Evolutionary conservation across 352 stramenopile genomes (phyloP).

Genomic region (Phytophthora fragariae): DNA sequence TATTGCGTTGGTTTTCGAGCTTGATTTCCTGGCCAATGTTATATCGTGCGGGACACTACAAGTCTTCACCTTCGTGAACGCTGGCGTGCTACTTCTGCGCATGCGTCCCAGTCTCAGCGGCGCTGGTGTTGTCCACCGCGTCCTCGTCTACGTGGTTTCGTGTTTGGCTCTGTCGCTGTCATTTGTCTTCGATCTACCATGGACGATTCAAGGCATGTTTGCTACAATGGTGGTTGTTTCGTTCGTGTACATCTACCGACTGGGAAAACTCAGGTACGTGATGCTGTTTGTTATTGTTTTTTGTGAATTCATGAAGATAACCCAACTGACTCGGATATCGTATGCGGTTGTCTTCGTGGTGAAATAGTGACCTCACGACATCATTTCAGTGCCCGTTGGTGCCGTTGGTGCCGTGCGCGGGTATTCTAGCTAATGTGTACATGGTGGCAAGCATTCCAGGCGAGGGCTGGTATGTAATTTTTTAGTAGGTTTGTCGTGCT

Average conservation of each 20-base stretch:
- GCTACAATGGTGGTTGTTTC: constrained; percentile 44
- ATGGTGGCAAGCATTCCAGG: constrained; percentile 69
- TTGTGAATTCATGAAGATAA: not conserved
- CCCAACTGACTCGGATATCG: not conserved
- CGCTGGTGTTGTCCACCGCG: constrained; percentile 52
- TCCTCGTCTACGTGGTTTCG: constrained; percentile 67
- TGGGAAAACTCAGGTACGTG: constrained; percentile 66
- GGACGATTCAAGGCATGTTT: constrained; percentile 48
- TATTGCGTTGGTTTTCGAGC: constrained; percentile 90
- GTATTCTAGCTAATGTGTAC: constrained; percentile 73
- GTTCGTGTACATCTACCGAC: constrained; percentile 60
- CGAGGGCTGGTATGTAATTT: constrained; percentile 55
- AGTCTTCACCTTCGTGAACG: constrained; percentile 95
- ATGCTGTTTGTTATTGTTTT: constrained; percentile 2
- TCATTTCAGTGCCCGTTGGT: constrained; percentile 73
- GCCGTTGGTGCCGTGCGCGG: constrained; percentile 62
- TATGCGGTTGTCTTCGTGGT: not conserved
- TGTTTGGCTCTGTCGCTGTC: constrained; percentile 73
- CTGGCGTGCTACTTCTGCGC: constrained; percentile 87
- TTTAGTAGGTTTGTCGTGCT: not conserved
- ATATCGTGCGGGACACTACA: constrained; percentile 93
- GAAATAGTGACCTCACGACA: constrained; percentile 32
- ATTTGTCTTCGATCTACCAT: constrained; percentile 73
- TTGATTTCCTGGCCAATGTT: constrained; percentile 92
- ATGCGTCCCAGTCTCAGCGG: constrained; percentile 59